Conservation (phyloP, 2,329 filamentous ascomycete species). For the Myriosclerotinia duriaeana region DNA sequence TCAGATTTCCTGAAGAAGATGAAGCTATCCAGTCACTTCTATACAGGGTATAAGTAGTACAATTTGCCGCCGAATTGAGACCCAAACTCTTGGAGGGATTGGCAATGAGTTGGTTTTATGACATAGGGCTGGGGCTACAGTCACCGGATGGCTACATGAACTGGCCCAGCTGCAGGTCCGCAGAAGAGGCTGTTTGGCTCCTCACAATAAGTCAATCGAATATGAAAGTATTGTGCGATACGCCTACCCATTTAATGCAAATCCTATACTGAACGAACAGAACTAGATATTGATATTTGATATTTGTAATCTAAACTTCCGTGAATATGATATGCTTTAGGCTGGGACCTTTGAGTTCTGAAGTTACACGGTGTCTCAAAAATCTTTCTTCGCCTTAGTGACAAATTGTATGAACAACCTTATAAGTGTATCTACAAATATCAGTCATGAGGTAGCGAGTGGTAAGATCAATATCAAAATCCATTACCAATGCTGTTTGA, state of each 20-base stretch:
- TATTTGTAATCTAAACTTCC: slow-evolving; percentile 5
- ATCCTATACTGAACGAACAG: not conserved
- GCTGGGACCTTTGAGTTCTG: slow-evolving; percentile 6
- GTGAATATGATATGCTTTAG: slow-evolving; percentile 2
- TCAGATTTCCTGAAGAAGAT: not conserved
- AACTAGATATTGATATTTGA: not conserved
- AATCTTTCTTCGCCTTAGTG: slow-evolving; percentile 5
- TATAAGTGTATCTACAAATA: slow-evolving; percentile 8
- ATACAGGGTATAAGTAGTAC: not conserved
- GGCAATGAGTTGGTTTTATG: slow-evolving; percentile 12
- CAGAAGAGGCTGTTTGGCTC: slow-evolving; percentile 2
- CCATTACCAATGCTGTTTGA: not conserved
- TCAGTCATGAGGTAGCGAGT: slow-evolving; percentile 12
- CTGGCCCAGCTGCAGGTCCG: slow-evolving; percentile 5
- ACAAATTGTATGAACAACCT: slow-evolving; percentile 8
- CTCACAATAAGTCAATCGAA: slow-evolving; percentile 7
- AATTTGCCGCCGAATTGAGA: slow-evolving; percentile 12
- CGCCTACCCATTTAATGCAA: not conserved
- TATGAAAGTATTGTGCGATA: slow-evolving; percentile 4
- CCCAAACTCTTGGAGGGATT: not conserved
- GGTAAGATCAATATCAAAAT: slow-evolving; percentile 1
- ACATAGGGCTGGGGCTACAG: slow-evolving; percentile 21
- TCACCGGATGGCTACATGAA: slow-evolving; percentile 9
- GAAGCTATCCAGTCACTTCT: slow-evolving; percentile 1
- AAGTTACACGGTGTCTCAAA: slow-evolving; percentile 20